Evolutionary conservation across 306 rosid species (phyloP).

Genomic region (Acacia confusa): DNA sequence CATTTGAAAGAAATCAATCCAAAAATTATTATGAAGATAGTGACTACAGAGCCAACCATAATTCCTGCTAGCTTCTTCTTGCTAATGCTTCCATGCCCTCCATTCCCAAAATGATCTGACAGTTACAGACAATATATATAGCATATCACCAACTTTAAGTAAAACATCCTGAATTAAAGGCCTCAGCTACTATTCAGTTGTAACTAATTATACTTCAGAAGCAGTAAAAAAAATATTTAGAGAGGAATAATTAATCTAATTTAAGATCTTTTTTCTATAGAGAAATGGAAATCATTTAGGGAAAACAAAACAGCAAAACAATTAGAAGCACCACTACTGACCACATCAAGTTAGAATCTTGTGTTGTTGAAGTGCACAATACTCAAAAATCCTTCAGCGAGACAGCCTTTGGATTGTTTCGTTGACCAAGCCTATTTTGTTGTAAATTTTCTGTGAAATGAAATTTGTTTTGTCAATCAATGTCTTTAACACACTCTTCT

Average conservation of each 20-base stretch:
- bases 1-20: not conserved
- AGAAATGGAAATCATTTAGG: not conserved
- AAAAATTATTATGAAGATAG: not conserved
- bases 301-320: not conserved
- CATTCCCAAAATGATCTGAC: not conserved
- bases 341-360: not conserved
- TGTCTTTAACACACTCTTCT: too few relatives aligned
- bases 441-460: not conserved
- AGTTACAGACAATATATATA: not conserved
- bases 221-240: too few relatives aligned
- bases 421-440: not conserved
- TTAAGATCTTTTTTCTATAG: not conserved
- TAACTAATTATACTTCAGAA: not conserved
- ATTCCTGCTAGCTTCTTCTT: not conserved
- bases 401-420: not conserved
- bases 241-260: not conserved
- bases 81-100: not conserved
- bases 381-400: not conserved
- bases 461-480: too few relatives aligned
- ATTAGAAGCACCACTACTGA: not conserved
- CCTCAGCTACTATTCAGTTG: not conserved
- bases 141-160: not conserved
- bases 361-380: not conserved
- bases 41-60: not conserved
- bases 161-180: too few relatives aligned